phyloP scores from a whole-genome alignment of 441 rosid genomes.

The Melastoma candidum region DNA sequence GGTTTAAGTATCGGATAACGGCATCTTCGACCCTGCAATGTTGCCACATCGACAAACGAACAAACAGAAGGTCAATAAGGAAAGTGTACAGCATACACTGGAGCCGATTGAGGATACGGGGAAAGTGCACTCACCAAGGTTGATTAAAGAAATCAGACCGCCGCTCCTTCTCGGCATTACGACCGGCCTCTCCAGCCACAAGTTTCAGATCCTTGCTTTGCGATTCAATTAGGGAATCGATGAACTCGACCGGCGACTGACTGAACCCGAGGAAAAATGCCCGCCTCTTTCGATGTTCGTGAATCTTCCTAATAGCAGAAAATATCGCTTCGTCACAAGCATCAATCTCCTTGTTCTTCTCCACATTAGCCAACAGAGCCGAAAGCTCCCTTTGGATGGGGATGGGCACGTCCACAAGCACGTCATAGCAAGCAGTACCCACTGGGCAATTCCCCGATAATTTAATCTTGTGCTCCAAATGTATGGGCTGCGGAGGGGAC shows the following conservation, averaged over 20 bases:
- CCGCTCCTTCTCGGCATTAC: conserved; percentile 80
- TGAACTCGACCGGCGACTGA: conserved; percentile 93
- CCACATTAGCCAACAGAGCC: conserved; percentile 68
- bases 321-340: conserved; percentile 88
- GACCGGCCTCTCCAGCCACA: conserved; percentile 73
- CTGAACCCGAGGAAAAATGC: conserved; percentile 96
- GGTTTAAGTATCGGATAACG: conserved; percentile 82
- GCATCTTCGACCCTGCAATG: conserved; percentile 89
- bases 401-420: conserved; percentile 78
- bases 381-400: conserved; percentile 86
- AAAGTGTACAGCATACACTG: too few species aligned
- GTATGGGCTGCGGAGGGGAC: conserved; percentile 75
- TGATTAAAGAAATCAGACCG: conserved; percentile 84
- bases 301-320: conserved; percentile 79
- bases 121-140: conserved; percentile 57
- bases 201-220: conserved; percentile 88
- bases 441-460: conserved; percentile 78
- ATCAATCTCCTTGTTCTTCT: conserved; percentile 88
- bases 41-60: background rate
- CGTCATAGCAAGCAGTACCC: conserved; percentile 89
- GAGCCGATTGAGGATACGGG: background rate
- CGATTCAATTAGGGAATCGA: conserved; percentile 78
- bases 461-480: conserved; percentile 81
- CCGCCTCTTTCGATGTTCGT: conserved; percentile 81
- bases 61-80: background rate